Evolutionary conservation across 768 basidiomycete species (phyloP).

Genomic region (Guyanaporus albipodus): DNA sequence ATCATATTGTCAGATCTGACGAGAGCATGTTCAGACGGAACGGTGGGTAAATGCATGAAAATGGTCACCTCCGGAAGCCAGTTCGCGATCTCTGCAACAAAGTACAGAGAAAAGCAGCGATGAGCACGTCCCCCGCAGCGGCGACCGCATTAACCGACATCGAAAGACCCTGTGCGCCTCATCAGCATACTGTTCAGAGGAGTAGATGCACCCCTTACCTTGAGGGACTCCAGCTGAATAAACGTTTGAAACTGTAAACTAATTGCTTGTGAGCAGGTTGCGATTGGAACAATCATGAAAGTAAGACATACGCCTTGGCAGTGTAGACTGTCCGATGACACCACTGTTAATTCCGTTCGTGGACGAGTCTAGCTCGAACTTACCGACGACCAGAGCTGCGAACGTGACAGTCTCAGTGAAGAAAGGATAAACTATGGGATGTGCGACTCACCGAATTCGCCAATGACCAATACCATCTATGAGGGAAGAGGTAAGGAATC

Average conservation of each 20-base stretch:
- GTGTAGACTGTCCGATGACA: constrained; percentile 31
- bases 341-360: constrained; percentile 4
- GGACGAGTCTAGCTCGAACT: constrained; percentile 5
- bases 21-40: not conserved
- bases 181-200: not conserved
- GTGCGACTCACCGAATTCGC: constrained; percentile 38
- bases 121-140: constrained; percentile 48
- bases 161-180: constrained; percentile 33
- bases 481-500: not conserved
- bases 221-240: constrained; percentile 41
- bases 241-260: constrained; percentile 46
- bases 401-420: constrained; percentile 7
- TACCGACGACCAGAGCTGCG: constrained; percentile 35
- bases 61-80: constrained; percentile 43
- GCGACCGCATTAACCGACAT: constrained; percentile 56
- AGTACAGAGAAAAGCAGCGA: constrained; percentile 44
- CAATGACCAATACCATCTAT: constrained; percentile 35
- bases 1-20: constrained; percentile 50
- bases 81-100: constrained; percentile 49
- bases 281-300: not conserved
- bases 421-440: too few relatives aligned
- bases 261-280: constrained; percentile 6
- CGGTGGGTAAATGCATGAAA: not conserved
- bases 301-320: constrained; percentile 33
- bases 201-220: constrained; percentile 29